These are phyloP conservation scores for Rubia peregrina DNA, from an alignment of 305 asterid genomes.

Conservation along the genomic window DNA sequence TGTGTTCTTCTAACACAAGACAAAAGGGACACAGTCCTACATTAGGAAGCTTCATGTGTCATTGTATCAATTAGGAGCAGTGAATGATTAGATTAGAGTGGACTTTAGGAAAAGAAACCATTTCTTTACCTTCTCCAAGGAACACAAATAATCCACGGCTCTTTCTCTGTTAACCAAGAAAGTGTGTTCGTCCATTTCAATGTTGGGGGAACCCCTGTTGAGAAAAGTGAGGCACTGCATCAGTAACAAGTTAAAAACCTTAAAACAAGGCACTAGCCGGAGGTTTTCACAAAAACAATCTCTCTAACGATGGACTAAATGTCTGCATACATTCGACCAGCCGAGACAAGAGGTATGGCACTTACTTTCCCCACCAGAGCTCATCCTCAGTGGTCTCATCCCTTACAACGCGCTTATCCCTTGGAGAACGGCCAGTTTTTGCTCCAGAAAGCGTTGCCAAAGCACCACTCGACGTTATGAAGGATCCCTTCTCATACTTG, in stretches of 20 bases:
- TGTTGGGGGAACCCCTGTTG: slow-evolving; percentile 86
- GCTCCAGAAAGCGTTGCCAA: slow-evolving; percentile 93
- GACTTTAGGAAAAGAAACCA: background rate
- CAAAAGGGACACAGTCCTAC: background rate
- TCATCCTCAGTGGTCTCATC: slow-evolving; percentile 75
- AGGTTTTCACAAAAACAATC: too few species aligned
- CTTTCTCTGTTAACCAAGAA: slow-evolving; percentile 90
- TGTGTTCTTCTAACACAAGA: background rate
- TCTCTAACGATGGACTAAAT: too few species aligned
- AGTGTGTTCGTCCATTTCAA: slow-evolving; percentile 97
- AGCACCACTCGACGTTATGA: slow-evolving; percentile 75
- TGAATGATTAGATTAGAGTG: background rate
- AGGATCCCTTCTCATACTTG: slow-evolving; percentile 79
- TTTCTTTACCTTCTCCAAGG: slow-evolving; percentile 69
- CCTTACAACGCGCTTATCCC: slow-evolving; percentile 81
- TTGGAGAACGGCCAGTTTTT: slow-evolving; percentile 90
- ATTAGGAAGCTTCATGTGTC: slow-evolving; percentile 8
- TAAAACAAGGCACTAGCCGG: background rate
- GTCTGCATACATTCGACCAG: too few species aligned
- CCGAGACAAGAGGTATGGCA: slow-evolving; percentile 6
- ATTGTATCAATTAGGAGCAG: background rate
- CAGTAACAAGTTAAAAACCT: background rate
- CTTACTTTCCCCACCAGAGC: slow-evolving; percentile 99
- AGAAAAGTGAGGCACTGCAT: background rate
- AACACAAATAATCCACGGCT: slow-evolving; percentile 92